A percentile compares a stretch with the other conserved stretches of the same genome.
phyloP scores from a whole-genome alignment of 129 eudicot genomes.

The Artemisia tridentata region DNA sequence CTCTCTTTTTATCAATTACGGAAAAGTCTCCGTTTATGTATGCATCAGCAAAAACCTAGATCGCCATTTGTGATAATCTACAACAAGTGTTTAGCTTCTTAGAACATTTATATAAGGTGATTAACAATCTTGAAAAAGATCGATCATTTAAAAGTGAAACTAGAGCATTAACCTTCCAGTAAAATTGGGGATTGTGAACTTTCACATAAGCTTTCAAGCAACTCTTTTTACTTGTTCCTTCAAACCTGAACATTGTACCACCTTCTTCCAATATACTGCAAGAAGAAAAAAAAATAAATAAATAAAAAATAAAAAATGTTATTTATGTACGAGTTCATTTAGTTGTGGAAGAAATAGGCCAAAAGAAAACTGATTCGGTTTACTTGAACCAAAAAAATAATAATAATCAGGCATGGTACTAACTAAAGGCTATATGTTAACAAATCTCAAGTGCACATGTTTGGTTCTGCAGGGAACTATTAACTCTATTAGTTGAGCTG shows the following conservation, averaged over 20 bases:
- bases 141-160: background rate
- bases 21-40: constrained; percentile 90
- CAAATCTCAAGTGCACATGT: no score
- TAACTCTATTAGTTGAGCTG: no score
- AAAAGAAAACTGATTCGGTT: no score
- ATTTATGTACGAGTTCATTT: no score
- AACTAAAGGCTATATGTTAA: no score
- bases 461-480: no score
- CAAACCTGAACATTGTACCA: constrained; percentile 75
- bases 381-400: no score
- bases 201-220: constrained; percentile 50
- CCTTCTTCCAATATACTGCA: constrained; percentile 80
- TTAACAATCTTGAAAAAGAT: no score
- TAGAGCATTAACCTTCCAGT: constrained; percentile 77
- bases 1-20: constrained; percentile 72
- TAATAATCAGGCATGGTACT: no score
- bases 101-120: no score
- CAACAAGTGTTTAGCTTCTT: background rate
- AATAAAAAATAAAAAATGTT: no score
- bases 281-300: background rate
- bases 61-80: constrained; percentile 86
- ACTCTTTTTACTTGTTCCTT: constrained; percentile 57
- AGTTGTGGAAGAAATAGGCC: no score
- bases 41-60: constrained; percentile 98
- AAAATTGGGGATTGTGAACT: constrained; percentile 80